Percentiles rank a stretch among this genome's conserved stretches.
Conservation (phyloP, 805 yeast genomes). For the Suhomyces sp. region DNA sequence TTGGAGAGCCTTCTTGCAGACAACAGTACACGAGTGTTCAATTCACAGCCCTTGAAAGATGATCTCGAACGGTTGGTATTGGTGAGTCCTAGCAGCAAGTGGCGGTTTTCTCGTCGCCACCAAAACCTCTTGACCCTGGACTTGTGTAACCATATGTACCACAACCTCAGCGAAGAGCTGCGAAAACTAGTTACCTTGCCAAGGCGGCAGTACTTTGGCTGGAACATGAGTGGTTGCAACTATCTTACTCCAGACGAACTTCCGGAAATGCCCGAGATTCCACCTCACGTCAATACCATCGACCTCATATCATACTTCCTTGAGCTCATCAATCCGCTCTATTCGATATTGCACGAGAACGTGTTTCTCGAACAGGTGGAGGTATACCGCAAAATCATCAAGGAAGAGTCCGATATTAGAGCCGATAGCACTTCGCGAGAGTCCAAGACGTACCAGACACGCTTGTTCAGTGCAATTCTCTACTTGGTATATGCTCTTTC, state of each 20-base stretch:
- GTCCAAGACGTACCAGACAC: conserved; percentile 33
- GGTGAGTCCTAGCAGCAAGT: conserved; percentile 37
- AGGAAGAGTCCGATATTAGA: conserved; percentile 10
- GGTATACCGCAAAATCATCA: conserved; percentile 16
- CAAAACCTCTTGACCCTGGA: conserved; percentile 42
- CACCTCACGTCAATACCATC: conserved; percentile 6
- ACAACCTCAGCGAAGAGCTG: conserved; percentile 32
- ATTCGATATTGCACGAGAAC: conserved; percentile 50
- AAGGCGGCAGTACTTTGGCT: conserved; percentile 58
- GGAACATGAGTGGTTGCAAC: conserved; percentile 63
- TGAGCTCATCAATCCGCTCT: conserved; percentile 50
- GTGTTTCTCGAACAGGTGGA: conserved; percentile 51
- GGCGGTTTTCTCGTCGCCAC: conserved; percentile 47
- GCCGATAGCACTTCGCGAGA: conserved; percentile 15
- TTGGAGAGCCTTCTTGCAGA: conserved; percentile 31
- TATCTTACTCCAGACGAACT: conserved; percentile 37
- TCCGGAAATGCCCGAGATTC: conserved; percentile 31
- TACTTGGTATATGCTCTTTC: conserved; percentile 49
- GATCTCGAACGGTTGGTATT: conserved; percentile 8
- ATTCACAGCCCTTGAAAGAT: conserved; percentile 11
- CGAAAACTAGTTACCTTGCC: conserved; percentile 43
- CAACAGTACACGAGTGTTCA: conserved; percentile 12
- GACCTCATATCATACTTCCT: conserved; percentile 42
- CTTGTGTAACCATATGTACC: conserved; percentile 33
- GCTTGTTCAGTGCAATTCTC: conserved; percentile 51